Evolutionary conservation across 179 eudicot genomes (phyloP).

Genomic region (Pouteria campechiana): DNA sequence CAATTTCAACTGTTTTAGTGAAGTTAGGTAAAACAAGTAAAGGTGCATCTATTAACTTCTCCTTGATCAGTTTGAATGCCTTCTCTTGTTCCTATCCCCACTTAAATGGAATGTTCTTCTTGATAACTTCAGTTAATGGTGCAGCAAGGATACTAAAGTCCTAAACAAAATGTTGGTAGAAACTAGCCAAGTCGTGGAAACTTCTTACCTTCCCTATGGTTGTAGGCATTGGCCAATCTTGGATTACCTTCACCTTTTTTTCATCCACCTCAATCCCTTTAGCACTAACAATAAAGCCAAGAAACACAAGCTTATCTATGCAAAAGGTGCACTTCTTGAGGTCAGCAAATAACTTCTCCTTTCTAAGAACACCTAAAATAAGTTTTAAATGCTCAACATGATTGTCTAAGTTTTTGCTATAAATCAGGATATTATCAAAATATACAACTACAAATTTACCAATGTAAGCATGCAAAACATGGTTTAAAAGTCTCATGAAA

Average conservation of each 20-base stretch:
- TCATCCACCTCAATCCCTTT: slow-evolving; percentile 1
- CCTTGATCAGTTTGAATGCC: no score
- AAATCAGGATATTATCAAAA: no score
- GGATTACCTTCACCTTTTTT: background rate
- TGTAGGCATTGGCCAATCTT: background rate
- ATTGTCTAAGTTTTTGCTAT: no score
- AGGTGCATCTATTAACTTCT: no score
- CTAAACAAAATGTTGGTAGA: background rate
- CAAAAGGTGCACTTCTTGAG: slow-evolving; percentile 3
- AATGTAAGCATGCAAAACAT: background rate
- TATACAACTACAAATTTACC: no score
- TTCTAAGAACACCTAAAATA: background rate
- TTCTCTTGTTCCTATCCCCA: no score
- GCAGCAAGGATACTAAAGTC: background rate
- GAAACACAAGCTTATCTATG: background rate
- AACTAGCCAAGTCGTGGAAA: slow-evolving; percentile 4
- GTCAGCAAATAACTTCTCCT: background rate
- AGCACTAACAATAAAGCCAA: slow-evolving; percentile 1
- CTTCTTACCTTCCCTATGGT: background rate
- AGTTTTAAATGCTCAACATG: slow-evolving; percentile 1
- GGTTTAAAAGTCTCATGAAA: slow-evolving; percentile 5
- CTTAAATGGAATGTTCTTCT: no score
- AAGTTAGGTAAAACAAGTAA: no score
- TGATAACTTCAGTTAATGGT: no score
- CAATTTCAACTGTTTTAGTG: no score